phyloP scores from a whole-genome alignment of 805 yeast genomes.

The Jamesozyma gamospora region DNA sequence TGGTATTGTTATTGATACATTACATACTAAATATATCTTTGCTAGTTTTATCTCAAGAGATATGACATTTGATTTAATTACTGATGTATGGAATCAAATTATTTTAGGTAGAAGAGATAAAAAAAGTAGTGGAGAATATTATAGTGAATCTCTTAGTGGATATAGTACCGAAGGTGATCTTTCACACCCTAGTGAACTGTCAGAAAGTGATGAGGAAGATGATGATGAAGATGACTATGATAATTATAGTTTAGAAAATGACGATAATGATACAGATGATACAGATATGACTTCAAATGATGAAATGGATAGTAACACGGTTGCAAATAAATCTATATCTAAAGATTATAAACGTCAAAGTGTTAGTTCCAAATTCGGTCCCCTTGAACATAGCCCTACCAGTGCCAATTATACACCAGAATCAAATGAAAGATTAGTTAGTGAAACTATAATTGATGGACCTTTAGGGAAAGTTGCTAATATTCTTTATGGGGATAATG shows the following conservation, averaged over 20 bases:
- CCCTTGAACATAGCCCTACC: slow-evolving; percentile 42
- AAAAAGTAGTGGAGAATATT: slow-evolving; percentile 22
- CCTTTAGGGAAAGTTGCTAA: slow-evolving; percentile 59
- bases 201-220: slow-evolving; percentile 28
- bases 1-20: slow-evolving; percentile 54
- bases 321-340: slow-evolving; percentile 10
- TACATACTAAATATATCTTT: slow-evolving; percentile 54
- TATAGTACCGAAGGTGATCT: slow-evolving; percentile 8
- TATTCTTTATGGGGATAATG: slow-evolving; percentile 55
- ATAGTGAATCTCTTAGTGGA: slow-evolving; percentile 10
- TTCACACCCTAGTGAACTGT: slow-evolving; percentile 12
- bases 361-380: slow-evolving; percentile 23
- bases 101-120: slow-evolving; percentile 56
- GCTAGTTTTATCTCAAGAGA: slow-evolving; percentile 63
- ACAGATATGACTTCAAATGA: slow-evolving; percentile 22
- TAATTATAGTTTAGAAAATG: no score
- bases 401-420: slow-evolving; percentile 34
- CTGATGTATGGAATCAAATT: slow-evolving; percentile 52
- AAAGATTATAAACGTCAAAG: background rate
- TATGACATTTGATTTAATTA: slow-evolving; percentile 40
- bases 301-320: slow-evolving; percentile 2
- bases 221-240: slow-evolving; percentile 17
- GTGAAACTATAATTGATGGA: slow-evolving; percentile 45
- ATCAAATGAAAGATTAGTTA: slow-evolving; percentile 44
- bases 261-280: slow-evolving; percentile 15